These are phyloP conservation scores for Phytophthora litchii DNA, from an alignment of 352 stramenopile species.

Conservation along the genomic window DNA sequence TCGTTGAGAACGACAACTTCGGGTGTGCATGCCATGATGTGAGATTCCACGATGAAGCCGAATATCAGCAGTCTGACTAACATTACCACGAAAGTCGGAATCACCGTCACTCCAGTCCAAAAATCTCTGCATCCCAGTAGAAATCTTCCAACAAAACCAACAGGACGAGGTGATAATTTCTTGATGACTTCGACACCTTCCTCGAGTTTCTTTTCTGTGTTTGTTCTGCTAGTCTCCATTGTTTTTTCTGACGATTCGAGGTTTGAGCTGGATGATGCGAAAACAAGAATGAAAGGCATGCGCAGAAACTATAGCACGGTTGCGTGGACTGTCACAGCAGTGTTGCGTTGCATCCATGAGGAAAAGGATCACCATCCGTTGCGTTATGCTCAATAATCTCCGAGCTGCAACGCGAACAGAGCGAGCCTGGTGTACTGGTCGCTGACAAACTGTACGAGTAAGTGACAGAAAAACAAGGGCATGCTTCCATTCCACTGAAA, in stretches of 20 bases:
- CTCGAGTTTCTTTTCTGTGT: conserved; percentile 8
- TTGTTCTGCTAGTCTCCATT: not conserved
- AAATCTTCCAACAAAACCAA: not conserved
- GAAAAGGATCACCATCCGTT: too few relatives aligned
- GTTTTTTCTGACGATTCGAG: too few relatives aligned
- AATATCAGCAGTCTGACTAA: conserved; percentile 13
- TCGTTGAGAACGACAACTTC: conserved; percentile 2
- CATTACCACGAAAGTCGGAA: conserved; percentile 14
- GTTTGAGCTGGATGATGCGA: not conserved
- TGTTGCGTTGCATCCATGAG: too few relatives aligned
- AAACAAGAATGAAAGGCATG: not conserved
- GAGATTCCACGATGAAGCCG: conserved; percentile 10
- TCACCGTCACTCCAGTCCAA: conserved; percentile 9
- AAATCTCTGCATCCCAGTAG: conserved; percentile 1
- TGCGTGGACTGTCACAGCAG: not conserved
- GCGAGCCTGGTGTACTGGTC: too few relatives aligned
- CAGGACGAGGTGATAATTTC: not conserved
- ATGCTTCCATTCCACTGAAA: too few relatives aligned
- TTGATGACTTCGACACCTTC: conserved; percentile 4
- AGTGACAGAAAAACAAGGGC: too few relatives aligned
- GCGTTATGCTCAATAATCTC: too few relatives aligned
- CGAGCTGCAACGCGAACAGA: too few relatives aligned
- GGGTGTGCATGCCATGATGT: conserved; percentile 3
- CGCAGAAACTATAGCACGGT: not conserved
- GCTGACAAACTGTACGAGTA: too few relatives aligned